Percentiles rank a stretch among this genome's conserved stretches.
Evolutionary conservation across 208 protist species (phyloP).

Genomic region (Zelonia costaricensis): DNA sequence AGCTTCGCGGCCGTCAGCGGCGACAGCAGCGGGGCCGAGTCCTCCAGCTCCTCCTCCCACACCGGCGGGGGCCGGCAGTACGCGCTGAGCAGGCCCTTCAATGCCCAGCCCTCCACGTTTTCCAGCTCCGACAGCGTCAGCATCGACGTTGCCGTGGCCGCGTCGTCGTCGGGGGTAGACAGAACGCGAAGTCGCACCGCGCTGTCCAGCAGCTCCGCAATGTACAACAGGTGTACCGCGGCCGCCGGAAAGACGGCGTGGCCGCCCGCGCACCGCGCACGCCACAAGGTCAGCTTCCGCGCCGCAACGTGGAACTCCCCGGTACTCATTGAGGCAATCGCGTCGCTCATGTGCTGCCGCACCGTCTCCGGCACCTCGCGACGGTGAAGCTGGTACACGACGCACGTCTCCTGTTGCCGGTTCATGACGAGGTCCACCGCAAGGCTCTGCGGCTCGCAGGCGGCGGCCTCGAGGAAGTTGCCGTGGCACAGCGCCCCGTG

Average conservation of each 20-base stretch:
- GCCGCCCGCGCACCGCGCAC: not conserved
- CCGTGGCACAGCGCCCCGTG: slow-evolving; percentile 26
- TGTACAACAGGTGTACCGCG: slow-evolving; percentile 9
- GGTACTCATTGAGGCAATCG: slow-evolving; percentile 11
- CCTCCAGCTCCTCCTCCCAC: slow-evolving; percentile 22
- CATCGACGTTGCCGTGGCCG: not conserved
- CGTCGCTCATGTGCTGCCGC: slow-evolving; percentile 13
- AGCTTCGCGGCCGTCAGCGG: not conserved
- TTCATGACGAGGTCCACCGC: slow-evolving; percentile 34
- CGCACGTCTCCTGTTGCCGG: slow-evolving; percentile 6
- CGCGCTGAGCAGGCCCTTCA: not conserved
- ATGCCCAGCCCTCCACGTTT: slow-evolving; percentile 18
- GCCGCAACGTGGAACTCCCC: slow-evolving; percentile 15
- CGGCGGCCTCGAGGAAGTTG: slow-evolving; percentile 20
- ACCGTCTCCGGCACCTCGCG: slow-evolving; percentile 4
- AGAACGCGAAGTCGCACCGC: no score
- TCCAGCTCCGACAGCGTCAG: not conserved
- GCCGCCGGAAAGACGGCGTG: not conserved
- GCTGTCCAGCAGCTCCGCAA: not conserved
- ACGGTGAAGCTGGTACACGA: slow-evolving; percentile 31
- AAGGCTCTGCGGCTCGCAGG: slow-evolving; percentile 8
- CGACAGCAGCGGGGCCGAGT: not conserved
- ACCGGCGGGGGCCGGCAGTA: slow-evolving; percentile 26
- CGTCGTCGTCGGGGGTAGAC: not conserved
- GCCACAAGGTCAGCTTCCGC: not conserved